Evolutionary conservation across 2,329 filamentous ascomycete species (phyloP).

Genomic region (Paraconiothyrium brasiliense): DNA sequence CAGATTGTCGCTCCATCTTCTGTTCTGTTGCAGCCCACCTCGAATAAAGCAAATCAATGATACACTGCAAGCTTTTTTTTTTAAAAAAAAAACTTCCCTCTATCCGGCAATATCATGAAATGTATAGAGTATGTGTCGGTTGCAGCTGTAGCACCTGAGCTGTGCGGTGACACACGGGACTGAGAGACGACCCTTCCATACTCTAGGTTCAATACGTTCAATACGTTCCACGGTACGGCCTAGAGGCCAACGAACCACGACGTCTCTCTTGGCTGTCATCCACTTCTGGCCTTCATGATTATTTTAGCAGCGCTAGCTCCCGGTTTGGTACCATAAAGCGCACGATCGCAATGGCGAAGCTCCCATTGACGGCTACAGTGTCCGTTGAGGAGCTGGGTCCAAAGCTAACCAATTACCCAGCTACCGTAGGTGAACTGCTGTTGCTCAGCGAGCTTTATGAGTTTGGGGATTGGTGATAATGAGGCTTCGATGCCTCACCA

Average conservation of each 20-base stretch:
- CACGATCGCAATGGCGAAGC: neutral
- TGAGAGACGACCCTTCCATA: neutral
- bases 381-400: constrained; percentile 1
- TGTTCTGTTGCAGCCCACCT: neutral
- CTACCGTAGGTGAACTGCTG: neutral
- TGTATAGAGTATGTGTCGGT: neutral
- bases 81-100: neutral
- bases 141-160: neutral
- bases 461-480: neutral
- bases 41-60: no score
- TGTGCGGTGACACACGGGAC: neutral
- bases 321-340: neutral
- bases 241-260: neutral
- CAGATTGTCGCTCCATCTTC: neutral
- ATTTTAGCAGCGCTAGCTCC: neutral
- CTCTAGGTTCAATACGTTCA: neutral
- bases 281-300: neutral
- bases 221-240: neutral
- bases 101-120: neutral
- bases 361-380: neutral
- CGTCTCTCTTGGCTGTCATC: neutral
- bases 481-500: neutral
- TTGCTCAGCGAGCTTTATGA: neutral
- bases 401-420: neutral
- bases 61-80: no score